Percentiles rank a stretch among this genome's conserved stretches.
Evolutionary conservation across 2,329 filamentous ascomycete genomes (phyloP).

Genomic region (Stagonosporopsis cucurbitacearum): DNA sequence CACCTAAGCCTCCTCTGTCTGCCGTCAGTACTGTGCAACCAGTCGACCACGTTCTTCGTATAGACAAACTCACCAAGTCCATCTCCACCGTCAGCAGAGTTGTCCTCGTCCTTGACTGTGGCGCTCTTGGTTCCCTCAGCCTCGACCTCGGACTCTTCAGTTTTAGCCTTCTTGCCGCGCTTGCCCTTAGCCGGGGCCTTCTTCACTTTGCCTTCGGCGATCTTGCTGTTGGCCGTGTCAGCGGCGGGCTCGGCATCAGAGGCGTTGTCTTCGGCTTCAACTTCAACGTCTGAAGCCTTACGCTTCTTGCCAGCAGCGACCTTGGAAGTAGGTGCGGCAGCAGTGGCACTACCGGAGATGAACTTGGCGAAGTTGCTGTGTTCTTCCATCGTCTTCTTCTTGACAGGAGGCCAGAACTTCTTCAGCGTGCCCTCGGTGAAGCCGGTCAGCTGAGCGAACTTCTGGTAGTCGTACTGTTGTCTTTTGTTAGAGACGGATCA

Average conservation of each 20-base stretch:
- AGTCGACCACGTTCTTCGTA: conserved; percentile 13
- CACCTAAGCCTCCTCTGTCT: conserved; percentile 3
- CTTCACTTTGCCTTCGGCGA: conserved; percentile 13
- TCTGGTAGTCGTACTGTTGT: conserved; percentile 37
- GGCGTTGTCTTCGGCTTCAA: conserved; percentile 3
- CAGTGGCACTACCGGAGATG: conserved; percentile 5
- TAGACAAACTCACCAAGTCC: conserved; percentile 26
- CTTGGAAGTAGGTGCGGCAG: conserved; percentile 10
- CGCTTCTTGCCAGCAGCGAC: conserved; percentile 28
- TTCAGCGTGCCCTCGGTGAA: conserved; percentile 41
- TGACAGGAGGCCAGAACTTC: conserved; percentile 44
- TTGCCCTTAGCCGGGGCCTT: conserved; percentile 23
- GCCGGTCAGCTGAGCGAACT: conserved; percentile 37
- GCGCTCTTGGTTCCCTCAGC: conserved; percentile 8
- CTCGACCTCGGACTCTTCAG: conserved; percentile 17
- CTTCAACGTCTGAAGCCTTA: conserved; percentile 24
- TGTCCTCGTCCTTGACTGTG: conserved; percentile 6
- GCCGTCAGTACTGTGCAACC: conserved; percentile 23
- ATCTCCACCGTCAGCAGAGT: conserved; percentile 25
- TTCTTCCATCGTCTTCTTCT: conserved; percentile 38
- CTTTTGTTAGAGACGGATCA: neutral
- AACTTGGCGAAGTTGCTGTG: conserved; percentile 33
- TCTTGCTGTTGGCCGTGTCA: conserved; percentile 8
- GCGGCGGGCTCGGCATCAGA: conserved; percentile 6
- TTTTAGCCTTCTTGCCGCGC: conserved; percentile 31